phyloP scores from a whole-genome alignment of 768 basidiomycete genomes.

The Rhodotorula paludigena region DNA sequence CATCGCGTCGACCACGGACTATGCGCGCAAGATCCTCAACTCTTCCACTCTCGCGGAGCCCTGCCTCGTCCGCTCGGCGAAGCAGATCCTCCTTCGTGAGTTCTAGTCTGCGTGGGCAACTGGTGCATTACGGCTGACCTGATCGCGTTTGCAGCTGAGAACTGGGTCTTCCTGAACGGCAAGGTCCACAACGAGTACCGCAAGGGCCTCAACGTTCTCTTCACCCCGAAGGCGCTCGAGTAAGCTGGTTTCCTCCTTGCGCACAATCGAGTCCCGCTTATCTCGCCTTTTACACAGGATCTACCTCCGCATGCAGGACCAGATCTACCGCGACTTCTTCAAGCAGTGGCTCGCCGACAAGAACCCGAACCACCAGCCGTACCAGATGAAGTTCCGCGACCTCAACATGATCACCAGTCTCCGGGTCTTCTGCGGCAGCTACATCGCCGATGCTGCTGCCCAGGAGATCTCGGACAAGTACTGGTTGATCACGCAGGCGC shows the following conservation, averaged over 20 bases:
- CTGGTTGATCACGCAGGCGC: conserved; percentile 89
- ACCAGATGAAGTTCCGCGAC: conserved; percentile 84
- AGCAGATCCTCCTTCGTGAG: conserved; percentile 65
- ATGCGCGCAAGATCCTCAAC: conserved; percentile 90
- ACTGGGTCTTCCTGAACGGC: conserved; percentile 86
- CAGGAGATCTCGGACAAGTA: conserved; percentile 84
- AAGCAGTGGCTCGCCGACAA: conserved; percentile 63
- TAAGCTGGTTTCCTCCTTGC: conserved; percentile 44
- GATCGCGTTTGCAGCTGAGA: conserved; percentile 19
- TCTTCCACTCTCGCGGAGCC: conserved; percentile 88
- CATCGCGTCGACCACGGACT: conserved; percentile 91
- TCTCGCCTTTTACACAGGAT: conserved; percentile 53
- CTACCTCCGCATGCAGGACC: conserved; percentile 78
- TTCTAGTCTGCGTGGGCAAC: neutral
- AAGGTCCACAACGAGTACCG: conserved; percentile 92
- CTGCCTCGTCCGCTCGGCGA: conserved; percentile 86
- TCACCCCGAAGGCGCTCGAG: conserved; percentile 91
- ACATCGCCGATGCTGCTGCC: conserved; percentile 75
- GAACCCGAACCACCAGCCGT: conserved; percentile 49
- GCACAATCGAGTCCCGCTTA: neutral
- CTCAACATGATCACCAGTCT: conserved; percentile 97
- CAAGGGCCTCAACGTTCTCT: conserved; percentile 78
- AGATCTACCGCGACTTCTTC: conserved; percentile 71
- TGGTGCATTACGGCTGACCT: neutral
- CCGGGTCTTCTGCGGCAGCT: conserved; percentile 85